phyloP scores from a whole-genome alignment of 768 basidiomycete species.

The Leucocoprinus birnbaumii region DNA sequence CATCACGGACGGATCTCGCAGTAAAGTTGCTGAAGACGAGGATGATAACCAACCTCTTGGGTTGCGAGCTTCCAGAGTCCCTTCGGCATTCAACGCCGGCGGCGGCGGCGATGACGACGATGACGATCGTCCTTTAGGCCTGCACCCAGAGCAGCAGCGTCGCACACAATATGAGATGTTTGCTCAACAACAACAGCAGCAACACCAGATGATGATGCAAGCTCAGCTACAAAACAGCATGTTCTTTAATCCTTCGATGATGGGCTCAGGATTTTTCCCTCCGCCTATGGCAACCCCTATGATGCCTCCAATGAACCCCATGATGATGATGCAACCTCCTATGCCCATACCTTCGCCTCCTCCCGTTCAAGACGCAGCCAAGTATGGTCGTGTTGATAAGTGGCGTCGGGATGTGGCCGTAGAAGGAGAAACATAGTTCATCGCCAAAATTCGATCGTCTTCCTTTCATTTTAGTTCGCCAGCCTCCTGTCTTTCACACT shows the following conservation, averaged over 20 bases:
- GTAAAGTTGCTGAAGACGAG: constrained; percentile 35
- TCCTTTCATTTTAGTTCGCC: background rate
- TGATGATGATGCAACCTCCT: constrained; percentile 42
- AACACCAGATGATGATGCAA: constrained; percentile 72
- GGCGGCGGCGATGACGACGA: constrained; percentile 41
- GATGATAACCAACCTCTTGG: constrained; percentile 76
- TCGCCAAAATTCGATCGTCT: background rate
- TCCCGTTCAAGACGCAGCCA: constrained; percentile 59
- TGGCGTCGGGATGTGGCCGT: constrained; percentile 81
- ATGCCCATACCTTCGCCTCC: constrained; percentile 60
- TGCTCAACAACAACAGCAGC: constrained; percentile 50
- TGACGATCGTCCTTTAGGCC: constrained; percentile 67
- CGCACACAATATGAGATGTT: constrained; percentile 64
- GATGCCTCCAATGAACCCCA: constrained; percentile 36
- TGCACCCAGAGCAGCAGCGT: constrained; percentile 80
- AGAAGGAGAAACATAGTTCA: constrained; percentile 44
- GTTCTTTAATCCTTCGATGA: constrained; percentile 69
- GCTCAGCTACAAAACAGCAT: constrained; percentile 74
- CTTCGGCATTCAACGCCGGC: constrained; percentile 13
- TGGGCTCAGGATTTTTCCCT: constrained; percentile 66
- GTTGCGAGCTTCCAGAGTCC: constrained; percentile 55
- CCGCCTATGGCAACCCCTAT: constrained; percentile 36
- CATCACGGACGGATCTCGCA: constrained; percentile 7
- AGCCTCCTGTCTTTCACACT: background rate
- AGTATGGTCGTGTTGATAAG: constrained; percentile 70